phyloP scores from a whole-genome alignment of 805 yeast species.

The Maudiozyma saulgeensis region DNA sequence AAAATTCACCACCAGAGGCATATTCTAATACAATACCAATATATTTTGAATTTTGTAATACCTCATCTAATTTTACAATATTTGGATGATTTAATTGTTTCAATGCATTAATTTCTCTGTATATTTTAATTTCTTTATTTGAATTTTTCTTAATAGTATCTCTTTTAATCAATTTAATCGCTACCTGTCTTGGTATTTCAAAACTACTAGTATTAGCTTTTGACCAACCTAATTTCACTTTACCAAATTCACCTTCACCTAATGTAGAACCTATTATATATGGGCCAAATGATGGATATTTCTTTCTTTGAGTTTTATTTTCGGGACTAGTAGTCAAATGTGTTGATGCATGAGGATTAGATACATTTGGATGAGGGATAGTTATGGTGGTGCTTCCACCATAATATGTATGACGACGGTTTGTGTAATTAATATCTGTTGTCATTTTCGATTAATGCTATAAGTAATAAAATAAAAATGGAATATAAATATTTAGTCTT shows the following conservation, averaged over 20 bases:
- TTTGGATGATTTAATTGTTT: slow-evolving; percentile 86
- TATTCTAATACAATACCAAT: slow-evolving; percentile 94
- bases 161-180: slow-evolving; percentile 82
- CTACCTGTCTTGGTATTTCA: slow-evolving; percentile 64
- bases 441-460: neutral
- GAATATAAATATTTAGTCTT: neutral
- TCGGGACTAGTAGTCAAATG: neutral
- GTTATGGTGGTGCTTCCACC: slow-evolving; percentile 16
- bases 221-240: slow-evolving; percentile 96
- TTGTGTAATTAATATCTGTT: neutral
- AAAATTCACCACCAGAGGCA: slow-evolving; percentile 95
- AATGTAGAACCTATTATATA: slow-evolving; percentile 85
- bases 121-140: slow-evolving; percentile 78
- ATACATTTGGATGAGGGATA: neutral
- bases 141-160: slow-evolving; percentile 81
- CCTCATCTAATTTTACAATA: slow-evolving; percentile 85
- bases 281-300: slow-evolving; percentile 76
- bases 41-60: slow-evolving; percentile 85
- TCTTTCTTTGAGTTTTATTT: neutral
- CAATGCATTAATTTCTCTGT: slow-evolving; percentile 86
- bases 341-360: neutral
- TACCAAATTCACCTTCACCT: slow-evolving; percentile 98
- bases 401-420: slow-evolving; percentile 25
- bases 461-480: neutral
- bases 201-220: slow-evolving; percentile 29